These are phyloP conservation scores for Globisporangium mamillatum DNA, from an alignment of 352 stramenopile genomes.

Conservation along the genomic window DNA sequence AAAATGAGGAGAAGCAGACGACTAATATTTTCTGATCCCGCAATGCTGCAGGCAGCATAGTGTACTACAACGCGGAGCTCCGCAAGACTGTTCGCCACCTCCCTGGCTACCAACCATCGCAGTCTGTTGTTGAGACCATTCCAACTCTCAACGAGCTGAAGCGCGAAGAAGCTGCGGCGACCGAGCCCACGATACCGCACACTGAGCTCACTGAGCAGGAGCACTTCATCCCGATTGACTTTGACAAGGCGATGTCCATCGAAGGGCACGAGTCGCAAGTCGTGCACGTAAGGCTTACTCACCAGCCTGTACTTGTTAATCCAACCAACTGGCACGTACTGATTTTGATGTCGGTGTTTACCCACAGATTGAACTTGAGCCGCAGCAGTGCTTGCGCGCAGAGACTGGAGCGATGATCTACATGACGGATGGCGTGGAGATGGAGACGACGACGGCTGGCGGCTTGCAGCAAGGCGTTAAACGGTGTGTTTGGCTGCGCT, in stretches of 20 bases:
- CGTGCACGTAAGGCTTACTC: conserved; percentile 48
- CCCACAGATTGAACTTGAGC: conserved; percentile 76
- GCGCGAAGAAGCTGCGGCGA: conserved; percentile 9
- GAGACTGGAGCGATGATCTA: conserved; percentile 95
- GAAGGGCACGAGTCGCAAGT: conserved; percentile 87
- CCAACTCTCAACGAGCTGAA: conserved; percentile 1
- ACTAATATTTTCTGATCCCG: neutral
- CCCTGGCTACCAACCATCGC: conserved; percentile 25
- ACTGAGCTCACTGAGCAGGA: conserved; percentile 46
- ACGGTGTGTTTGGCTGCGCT: conserved; percentile 40
- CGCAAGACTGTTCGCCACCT: conserved; percentile 60
- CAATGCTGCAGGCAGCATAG: conserved; percentile 38
- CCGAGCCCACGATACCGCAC: conserved; percentile 17
- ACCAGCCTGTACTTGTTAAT: neutral
- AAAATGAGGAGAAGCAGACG: neutral
- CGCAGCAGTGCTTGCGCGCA: conserved; percentile 89
- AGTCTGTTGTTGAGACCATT: neutral
- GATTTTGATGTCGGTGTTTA: neutral
- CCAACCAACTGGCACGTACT: neutral
- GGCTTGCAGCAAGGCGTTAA: conserved; percentile 85
- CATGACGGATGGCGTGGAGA: conserved; percentile 92
- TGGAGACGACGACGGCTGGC: conserved; percentile 91
- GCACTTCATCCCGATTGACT: conserved; percentile 79
- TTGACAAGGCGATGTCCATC: conserved; percentile 70
- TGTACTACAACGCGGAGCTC: conserved; percentile 63